Evolutionary conservation across 176 grass and related monocot genomes (phyloP).

Genomic region (Puccinellia tenuiflora): DNA sequence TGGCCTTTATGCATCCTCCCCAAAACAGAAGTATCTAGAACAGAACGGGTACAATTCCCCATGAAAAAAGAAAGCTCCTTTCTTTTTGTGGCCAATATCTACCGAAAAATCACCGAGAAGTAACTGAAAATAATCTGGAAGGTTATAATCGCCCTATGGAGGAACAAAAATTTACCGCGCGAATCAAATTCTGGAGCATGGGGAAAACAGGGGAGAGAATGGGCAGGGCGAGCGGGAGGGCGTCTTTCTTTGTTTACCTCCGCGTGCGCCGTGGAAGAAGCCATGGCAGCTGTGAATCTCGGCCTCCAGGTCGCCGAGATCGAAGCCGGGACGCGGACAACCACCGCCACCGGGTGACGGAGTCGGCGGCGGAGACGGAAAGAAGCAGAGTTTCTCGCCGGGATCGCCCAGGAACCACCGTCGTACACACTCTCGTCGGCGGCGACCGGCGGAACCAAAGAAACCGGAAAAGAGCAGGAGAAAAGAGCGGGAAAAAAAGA

Average conservation of each 20-base stretch:
- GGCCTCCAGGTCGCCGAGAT: neutral
- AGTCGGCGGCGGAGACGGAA: neutral
- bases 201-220: neutral
- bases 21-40: slow-evolving; percentile 28
- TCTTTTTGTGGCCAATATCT: neutral
- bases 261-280: slow-evolving; percentile 9
- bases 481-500: neutral
- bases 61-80: neutral
- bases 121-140: neutral
- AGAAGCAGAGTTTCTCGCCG: neutral
- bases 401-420: neutral
- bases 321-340: neutral
- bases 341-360: neutral
- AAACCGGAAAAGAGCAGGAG: neutral
- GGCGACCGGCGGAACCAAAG: neutral
- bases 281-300: slow-evolving; percentile 18
- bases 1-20: slow-evolving; percentile 1
- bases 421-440: neutral
- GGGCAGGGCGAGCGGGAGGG: neutral
- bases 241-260: slow-evolving; percentile 29
- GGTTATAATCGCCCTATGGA: neutral
- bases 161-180: neutral
- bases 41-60: neutral
- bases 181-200: neutral
- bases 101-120: neutral